phyloP scores from a whole-genome alignment of 345 rosid genomes.

The Aethionema arabicum region DNA sequence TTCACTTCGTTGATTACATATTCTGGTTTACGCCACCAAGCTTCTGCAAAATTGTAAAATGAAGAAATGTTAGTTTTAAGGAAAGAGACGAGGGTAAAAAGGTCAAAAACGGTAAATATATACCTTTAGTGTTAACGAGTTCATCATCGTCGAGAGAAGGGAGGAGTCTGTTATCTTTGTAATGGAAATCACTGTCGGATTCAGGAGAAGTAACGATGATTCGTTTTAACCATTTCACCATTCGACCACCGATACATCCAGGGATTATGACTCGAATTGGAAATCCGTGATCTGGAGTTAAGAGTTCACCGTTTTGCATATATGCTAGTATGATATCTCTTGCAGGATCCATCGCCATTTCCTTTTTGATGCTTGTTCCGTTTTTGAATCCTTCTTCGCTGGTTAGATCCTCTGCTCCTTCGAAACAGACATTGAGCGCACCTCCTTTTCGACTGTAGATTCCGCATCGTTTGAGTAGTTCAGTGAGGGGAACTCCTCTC shows the following conservation, averaged over 20 bases:
- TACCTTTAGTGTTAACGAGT: conserved; percentile 88
- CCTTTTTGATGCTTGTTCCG: conserved; percentile 73
- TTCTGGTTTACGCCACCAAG: conserved; percentile 96
- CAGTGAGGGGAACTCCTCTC: conserved; percentile 68
- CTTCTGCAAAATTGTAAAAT: conserved; percentile 32
- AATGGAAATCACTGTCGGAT: conserved; percentile 77
- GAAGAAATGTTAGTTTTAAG: not conserved
- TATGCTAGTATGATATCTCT: conserved; percentile 82
- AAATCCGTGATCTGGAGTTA: conserved; percentile 88
- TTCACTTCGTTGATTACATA: conserved; percentile 82
- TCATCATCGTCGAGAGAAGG: conserved; percentile 89
- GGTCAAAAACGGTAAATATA: not conserved
- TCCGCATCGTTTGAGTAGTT: conserved; percentile 72
- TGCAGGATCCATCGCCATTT: conserved; percentile 77
- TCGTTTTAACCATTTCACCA: conserved; percentile 91
- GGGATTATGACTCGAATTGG: conserved; percentile 84
- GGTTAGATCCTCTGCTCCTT: conserved; percentile 91
- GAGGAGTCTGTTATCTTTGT: conserved; percentile 76
- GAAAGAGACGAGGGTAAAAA: not conserved
- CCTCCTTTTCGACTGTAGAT: conserved; percentile 55
- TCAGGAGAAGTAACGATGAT: conserved; percentile 73
- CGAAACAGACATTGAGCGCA: conserved; percentile 84
- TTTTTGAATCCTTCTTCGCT: conserved; percentile 96
- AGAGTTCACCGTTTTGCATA: conserved; percentile 89
- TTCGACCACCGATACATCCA: conserved; percentile 89